Percentiles rank a stretch among this genome's conserved stretches.
These are phyloP conservation scores for Hibiscus mutabilis DNA, from an alignment of 345 rosid genomes.

Conservation along the genomic window DNA sequence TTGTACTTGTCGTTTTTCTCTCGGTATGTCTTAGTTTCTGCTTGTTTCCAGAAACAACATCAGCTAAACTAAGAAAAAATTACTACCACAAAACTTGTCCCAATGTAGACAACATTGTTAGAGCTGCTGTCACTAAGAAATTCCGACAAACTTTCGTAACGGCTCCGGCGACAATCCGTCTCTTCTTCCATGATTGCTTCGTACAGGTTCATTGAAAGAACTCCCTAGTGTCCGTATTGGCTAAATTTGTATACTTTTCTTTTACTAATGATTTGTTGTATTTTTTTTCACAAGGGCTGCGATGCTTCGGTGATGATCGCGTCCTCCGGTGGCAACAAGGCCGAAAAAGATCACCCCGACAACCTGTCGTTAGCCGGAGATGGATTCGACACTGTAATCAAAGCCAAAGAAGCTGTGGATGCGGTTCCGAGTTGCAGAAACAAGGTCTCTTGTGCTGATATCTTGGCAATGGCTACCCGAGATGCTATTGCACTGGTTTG, in stretches of 20 bases:
- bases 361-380: constrained; percentile 80
- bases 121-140: constrained; percentile 35
- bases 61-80: constrained; percentile 49
- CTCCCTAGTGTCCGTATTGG: neutral
- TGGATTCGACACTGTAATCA: constrained; percentile 77
- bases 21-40: constrained; percentile 33
- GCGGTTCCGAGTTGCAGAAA: constrained; percentile 44
- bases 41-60: constrained; percentile 33
- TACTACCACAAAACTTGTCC: constrained; percentile 59
- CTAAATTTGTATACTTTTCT: neutral
- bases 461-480: constrained; percentile 73
- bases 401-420: constrained; percentile 69
- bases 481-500: constrained; percentile 57
- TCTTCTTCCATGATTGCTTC: constrained; percentile 85
- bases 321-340: constrained; percentile 45
- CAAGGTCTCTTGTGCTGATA: constrained; percentile 80
- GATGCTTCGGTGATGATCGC: constrained; percentile 65
- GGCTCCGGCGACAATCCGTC: constrained; percentile 66
- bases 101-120: constrained; percentile 56
- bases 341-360: constrained; percentile 84
- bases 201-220: constrained; percentile 38
- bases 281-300: constrained; percentile 38
- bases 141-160: constrained; percentile 59
- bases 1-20: constrained; percentile 19
- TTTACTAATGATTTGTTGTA: neutral